Evolutionary conservation across 345 rosid genomes (phyloP).

Genomic region (Camelina laxa): DNA sequence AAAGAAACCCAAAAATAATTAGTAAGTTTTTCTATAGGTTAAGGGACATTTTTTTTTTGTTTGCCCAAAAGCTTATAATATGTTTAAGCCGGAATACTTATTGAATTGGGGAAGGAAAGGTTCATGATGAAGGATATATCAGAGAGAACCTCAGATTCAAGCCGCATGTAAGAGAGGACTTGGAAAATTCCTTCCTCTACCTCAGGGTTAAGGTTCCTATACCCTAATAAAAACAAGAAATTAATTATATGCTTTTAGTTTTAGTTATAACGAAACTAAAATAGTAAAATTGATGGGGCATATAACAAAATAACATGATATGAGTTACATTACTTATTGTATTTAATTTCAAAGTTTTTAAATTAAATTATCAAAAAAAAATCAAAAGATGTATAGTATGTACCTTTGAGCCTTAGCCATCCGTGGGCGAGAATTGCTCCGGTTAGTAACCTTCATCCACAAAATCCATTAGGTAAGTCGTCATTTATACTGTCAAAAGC

Average conservation of each 20-base stretch:
- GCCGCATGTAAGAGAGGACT: slow-evolving; percentile 91
- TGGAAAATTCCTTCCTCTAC: slow-evolving; percentile 99
- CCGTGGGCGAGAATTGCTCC: slow-evolving; percentile 97
- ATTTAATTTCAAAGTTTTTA: background rate
- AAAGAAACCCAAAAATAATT: no score
- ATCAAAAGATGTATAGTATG: background rate
- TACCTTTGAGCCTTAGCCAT: slow-evolving; percentile 92
- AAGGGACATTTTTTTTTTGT: no score
- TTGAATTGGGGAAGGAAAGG: no score
- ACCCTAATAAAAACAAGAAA: slow-evolving; percentile 49
- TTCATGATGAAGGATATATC: slow-evolving; percentile 50
- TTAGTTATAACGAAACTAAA: background rate
- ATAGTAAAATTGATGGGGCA: no score
- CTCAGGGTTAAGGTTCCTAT: slow-evolving; percentile 76
- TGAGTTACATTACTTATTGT: no score
- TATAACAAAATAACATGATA: no score
- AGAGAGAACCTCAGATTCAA: slow-evolving; percentile 82
- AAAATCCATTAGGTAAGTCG: slow-evolving; percentile 9
- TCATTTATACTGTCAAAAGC: background rate
- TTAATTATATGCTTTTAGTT: slow-evolving; percentile 9
- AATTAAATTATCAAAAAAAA: background rate
- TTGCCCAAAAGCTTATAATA: no score
- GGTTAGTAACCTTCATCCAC: slow-evolving; percentile 71
- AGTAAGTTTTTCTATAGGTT: no score
- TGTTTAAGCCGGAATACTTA: no score